These are phyloP conservation scores for Parastagonospora avenae DNA, from an alignment of 2,329 filamentous ascomycete genomes.

Conservation along the genomic window DNA sequence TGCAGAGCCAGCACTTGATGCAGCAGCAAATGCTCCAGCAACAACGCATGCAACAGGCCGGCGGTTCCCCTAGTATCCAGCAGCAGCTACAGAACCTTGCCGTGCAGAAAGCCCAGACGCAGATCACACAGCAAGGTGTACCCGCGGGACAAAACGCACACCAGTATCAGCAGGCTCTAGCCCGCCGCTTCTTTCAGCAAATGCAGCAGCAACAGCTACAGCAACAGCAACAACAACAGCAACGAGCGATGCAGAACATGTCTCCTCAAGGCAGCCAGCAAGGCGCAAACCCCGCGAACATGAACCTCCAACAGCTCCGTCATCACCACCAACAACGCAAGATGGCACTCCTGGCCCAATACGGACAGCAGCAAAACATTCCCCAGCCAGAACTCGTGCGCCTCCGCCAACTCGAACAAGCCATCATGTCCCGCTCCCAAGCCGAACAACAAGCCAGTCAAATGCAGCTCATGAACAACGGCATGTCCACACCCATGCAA, in stretches of 20 bases:
- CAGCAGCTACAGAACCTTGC: conserved; percentile 32
- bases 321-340: conserved; percentile 28
- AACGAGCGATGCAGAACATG: conserved; percentile 37
- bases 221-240: conserved; percentile 31
- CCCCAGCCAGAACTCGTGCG: conserved; percentile 31
- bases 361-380: conserved; percentile 23
- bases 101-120: conserved; percentile 38
- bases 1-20: conserved; percentile 27
- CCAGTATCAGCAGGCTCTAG: conserved; percentile 23
- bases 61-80: conserved; percentile 24
- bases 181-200: conserved; percentile 13
- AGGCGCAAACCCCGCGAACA: conserved; percentile 29
- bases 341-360: conserved; percentile 30
- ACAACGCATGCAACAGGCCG: conserved; percentile 14
- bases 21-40: conserved; percentile 38
- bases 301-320: conserved; percentile 34
- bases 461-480: conserved; percentile 23
- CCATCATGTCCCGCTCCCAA: conserved; percentile 29
- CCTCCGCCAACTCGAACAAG: conserved; percentile 36
- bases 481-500: conserved; percentile 1
- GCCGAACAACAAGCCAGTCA: conserved; percentile 20
- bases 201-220: conserved; percentile 30
- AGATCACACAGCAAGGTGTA: conserved; percentile 40
- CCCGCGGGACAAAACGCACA: conserved; percentile 34
- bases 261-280: conserved; percentile 28